phyloP scores from a whole-genome alignment of 2,329 filamentous ascomycete genomes.

The Botryotinia narcissicola region DNA sequence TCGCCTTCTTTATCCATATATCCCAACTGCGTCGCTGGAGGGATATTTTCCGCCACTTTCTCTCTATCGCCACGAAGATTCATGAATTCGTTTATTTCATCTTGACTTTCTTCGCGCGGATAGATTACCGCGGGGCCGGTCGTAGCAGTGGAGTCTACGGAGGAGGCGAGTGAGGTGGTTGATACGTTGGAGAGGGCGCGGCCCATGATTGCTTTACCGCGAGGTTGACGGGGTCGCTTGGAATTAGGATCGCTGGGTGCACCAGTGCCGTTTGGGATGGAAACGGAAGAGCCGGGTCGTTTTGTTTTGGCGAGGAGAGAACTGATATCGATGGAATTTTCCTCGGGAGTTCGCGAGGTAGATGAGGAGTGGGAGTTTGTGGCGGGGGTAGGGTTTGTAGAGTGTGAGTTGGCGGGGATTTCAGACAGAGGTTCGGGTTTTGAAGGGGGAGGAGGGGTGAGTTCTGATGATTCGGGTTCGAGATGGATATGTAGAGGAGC shows the following conservation, averaged over 20 bases:
- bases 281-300: constrained; percentile 25
- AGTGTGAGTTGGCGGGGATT: constrained; percentile 13
- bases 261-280: not conserved
- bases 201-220: constrained; percentile 47
- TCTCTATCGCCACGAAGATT: constrained; percentile 9
- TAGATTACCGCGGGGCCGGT: constrained; percentile 34
- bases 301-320: constrained; percentile 37
- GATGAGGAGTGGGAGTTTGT: not conserved
- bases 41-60: not conserved
- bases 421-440: constrained; percentile 9
- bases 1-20: constrained; percentile 38
- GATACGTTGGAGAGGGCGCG: constrained; percentile 59
- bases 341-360: not conserved
- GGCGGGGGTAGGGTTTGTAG: constrained; percentile 20
- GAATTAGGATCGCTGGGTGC: constrained; percentile 29
- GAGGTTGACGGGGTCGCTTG: constrained; percentile 28
- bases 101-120: constrained; percentile 13
- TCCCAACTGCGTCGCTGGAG: constrained; percentile 33
- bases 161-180: constrained; percentile 42
- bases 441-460: constrained; percentile 17
- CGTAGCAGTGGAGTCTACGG: constrained; percentile 43
- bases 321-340: constrained; percentile 29
- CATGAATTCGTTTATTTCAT: constrained; percentile 5
- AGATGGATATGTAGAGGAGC: not conserved
- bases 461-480: constrained; percentile 22